A percentile compares a stretch with the other conserved stretches of the same genome.
phyloP scores from a whole-genome alignment of 495 filamentous ascomycete species.

The Hypoxylon crocopeplum region DNA sequence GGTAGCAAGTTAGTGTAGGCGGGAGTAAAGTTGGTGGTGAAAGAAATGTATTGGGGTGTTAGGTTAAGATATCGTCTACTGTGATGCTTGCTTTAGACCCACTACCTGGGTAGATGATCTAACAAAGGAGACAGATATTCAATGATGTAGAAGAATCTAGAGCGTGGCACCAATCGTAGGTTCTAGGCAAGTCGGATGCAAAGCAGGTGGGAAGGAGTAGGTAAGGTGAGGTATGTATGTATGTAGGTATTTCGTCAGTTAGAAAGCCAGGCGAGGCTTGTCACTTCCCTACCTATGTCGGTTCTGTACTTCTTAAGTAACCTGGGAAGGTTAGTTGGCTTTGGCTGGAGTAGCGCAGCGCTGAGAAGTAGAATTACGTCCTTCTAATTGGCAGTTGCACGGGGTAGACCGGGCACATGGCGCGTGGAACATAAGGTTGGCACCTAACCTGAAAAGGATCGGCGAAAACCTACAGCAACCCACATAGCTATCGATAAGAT shows the following conservation, averaged over 20 bases:
- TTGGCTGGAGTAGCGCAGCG: too few species aligned
- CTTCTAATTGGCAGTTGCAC: slow-evolving; percentile 25
- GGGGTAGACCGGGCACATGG: slow-evolving; percentile 25
- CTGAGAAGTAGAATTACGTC: background rate
- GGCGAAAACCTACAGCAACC: background rate
- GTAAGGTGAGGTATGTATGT: slow-evolving; percentile 8
- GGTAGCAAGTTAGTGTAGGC: background rate
- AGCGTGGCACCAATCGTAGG: slow-evolving; percentile 4
- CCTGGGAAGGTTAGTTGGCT: too few species aligned
- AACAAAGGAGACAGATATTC: slow-evolving; percentile 1
- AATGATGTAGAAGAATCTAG: slow-evolving; percentile 1
- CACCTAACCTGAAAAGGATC: slow-evolving; percentile 22
- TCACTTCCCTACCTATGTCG: too few species aligned
- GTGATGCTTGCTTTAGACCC: background rate
- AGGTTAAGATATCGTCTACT: background rate
- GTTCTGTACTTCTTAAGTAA: too few species aligned
- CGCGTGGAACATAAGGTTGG: slow-evolving; percentile 32
- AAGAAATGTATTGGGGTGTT: background rate
- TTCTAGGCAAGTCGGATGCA: background rate
- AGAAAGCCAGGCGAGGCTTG: slow-evolving; percentile 7
- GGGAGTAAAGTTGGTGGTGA: background rate
- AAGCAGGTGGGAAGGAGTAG: too few species aligned
- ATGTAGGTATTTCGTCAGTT: slow-evolving; percentile 7
- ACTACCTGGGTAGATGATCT: background rate
- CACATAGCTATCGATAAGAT: slow-evolving; percentile 18